Base-by-base conservation (phyloP, 1,284 basidiomycete genomes). In the Rhizoctonia solani region DNA sequence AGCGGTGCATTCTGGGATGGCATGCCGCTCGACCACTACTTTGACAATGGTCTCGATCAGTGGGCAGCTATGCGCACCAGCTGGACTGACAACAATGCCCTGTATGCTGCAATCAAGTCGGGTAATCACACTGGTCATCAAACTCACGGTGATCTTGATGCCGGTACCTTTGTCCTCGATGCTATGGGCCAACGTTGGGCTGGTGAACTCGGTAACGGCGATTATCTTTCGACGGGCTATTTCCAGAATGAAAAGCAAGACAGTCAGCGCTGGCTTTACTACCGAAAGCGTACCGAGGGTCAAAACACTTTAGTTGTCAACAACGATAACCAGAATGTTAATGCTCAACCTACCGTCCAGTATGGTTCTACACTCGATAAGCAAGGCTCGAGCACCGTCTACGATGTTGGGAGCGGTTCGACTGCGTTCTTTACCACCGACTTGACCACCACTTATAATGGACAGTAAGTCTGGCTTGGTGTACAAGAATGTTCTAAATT, bases 121-220 rank as follows among this genome's bases (percentile, higher is more conserved):
- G 81, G 82, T 39, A 76, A 77, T 70, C 74, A 82, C 67, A 77
- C 76, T 1, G 81, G 81, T 44, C 80, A 81, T 72, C 82, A 85
- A 75, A 81, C 81, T 13, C 83, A 84, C 78, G 94, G 95, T 72
- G 93, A 97, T 76, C 84, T 98, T 68, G 95, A 98, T 76, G 84
- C 83, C 59, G 95, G 95, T 72, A 92, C 95, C 80, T 98, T 98
- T 76, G 93, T 98, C 53, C 77, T 99, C 49, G 97, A 99, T 76
- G 95, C 95, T 16, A 81, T 98, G 73, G 96, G 95, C 69, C 88
- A 89, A 52, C 90, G 96, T 67, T 99, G 94, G 93, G 92, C 91
- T 39, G 97, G 97, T 69, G 96, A 99, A 75, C 86, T 95, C 54
- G 96, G 96, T 21, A 92, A 88, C 6, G 94, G 85, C 34, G 86